Base-by-base conservation (phyloP, 1,284 basidiomycete species). In the Pseudozyma thailandica region DNA sequence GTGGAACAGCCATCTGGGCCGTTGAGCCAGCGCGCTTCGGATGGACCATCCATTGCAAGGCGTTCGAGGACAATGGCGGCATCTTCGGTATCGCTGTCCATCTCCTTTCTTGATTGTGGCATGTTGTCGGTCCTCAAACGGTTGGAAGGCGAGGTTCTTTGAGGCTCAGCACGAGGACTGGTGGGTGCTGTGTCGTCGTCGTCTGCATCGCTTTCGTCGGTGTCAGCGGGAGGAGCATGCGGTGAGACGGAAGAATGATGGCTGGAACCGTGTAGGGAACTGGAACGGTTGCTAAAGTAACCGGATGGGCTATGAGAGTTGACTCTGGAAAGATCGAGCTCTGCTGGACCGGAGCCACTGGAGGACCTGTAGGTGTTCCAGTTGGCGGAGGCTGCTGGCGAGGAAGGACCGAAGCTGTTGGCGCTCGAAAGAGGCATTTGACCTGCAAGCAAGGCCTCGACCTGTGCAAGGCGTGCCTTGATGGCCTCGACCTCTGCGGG, bases 11-110 rank as follows among this genome's bases (percentile, higher is more conserved):
- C 55, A 25, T 18, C 50, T 21, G 31, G 16, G 4, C 38, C 54
- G 13, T 43, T 47, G 15, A 33, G 44, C 70, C 63, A 63, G 16
- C 54, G 38, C 6, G 44, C 13, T 9, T 55, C 20, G 28, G 56
- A 33, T 2, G 55, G 16, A 2, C 57, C 55, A 10, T 70, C 66
- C 75, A 79, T 81, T 21, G 77, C 79, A 4, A 82, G 65, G 9
- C 74, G 74, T 44, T 82, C 80, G 31, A 82, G 73, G 1, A 80
- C 80, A 23, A 60, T 50, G 15, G 79, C 80, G 13, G 80, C 80
- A 44, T 80, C 77, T 41, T 82, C 80, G 13, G 80, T 79, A 41
- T 82, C 80, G 41, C 62, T 64, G 50, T 80, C 80, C 43, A 77
- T 35, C 39, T 75, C 75, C 25, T 58, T 58, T 13, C 74, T 48